Evolutionary conservation across 2,329 filamentous ascomycete species (phyloP).

Genomic region (Achaetomium macrosporum): DNA sequence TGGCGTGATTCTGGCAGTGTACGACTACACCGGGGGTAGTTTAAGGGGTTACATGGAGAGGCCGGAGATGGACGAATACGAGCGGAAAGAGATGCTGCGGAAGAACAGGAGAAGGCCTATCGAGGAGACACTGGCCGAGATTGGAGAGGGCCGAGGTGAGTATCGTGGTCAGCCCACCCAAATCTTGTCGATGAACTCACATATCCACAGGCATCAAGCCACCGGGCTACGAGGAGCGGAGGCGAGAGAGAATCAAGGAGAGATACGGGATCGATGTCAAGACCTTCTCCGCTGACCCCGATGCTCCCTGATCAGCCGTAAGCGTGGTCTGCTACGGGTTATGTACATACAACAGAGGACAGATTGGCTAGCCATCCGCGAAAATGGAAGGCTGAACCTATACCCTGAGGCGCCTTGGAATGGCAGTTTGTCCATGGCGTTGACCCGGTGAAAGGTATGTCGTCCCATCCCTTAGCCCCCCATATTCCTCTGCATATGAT

Average conservation of each 20-base stretch:
- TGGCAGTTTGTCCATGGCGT: not conserved
- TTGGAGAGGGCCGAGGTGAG: conserved; percentile 84
- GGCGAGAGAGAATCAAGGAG: conserved; percentile 73
- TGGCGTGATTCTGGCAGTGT: conserved; percentile 54
- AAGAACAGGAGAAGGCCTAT: conserved; percentile 67
- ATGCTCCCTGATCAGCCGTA: conserved; percentile 14
- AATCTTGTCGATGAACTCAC: conserved; percentile 4
- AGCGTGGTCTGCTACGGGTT: conserved; percentile 3
- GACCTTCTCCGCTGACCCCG: conserved; percentile 49
- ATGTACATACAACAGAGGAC: conserved; percentile 23
- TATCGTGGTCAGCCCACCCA: not conserved
- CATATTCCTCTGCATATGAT: conserved; percentile 13
- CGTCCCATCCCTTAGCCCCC: not conserved
- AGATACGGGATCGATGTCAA: conserved; percentile 84
- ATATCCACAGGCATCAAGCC: conserved; percentile 63
- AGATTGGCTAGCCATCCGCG: conserved; percentile 14
- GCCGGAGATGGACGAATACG: conserved; percentile 62
- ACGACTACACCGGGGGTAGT: conserved; percentile 63
- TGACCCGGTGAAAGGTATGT: conserved; percentile 7
- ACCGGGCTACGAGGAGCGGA: conserved; percentile 78
- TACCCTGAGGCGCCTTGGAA: conserved; percentile 5
- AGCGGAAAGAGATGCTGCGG: conserved; percentile 67
- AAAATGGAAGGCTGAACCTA: conserved; percentile 17
- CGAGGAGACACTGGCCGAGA: conserved; percentile 71
- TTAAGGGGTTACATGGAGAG: conserved; percentile 42